These are phyloP conservation scores for Colletotrichum musae DNA, from an alignment of 2,329 filamentous ascomycete species.

Conservation along the genomic window DNA sequence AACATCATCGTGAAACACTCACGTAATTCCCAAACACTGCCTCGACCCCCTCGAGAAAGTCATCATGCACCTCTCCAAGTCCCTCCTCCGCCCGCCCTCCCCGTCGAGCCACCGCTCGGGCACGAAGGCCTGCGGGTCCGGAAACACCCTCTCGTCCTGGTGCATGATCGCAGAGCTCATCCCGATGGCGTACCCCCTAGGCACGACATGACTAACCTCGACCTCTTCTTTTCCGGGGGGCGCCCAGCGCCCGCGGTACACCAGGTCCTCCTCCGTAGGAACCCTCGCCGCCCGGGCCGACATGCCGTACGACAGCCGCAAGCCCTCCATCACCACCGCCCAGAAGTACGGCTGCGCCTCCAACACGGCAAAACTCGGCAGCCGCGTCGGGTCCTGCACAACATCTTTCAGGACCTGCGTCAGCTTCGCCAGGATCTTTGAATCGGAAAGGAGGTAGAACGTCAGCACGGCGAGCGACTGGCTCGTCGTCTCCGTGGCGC, in stretches of 20 bases:
- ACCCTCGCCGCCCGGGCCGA: conserved; percentile 35
- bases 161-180: conserved; percentile 42
- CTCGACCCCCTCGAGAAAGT: conserved; percentile 40
- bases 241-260: conserved; percentile 41
- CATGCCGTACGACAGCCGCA: conserved; percentile 43
- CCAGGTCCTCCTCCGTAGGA: conserved; percentile 42
- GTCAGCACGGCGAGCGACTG: conserved; percentile 44
- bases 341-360: conserved; percentile 56
- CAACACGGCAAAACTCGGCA: conserved; percentile 46
- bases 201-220: conserved; percentile 33
- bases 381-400: conserved; percentile 41
- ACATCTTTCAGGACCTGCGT: conserved; percentile 45
- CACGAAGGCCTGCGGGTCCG: conserved; percentile 34
- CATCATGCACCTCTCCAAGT: conserved; percentile 33
- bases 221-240: background rate
- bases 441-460: conserved; percentile 47
- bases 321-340: conserved; percentile 42
- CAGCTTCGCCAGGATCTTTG: conserved; percentile 41
- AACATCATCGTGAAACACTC: background rate
- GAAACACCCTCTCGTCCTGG: conserved; percentile 39
- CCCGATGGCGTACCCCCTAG: conserved; percentile 20
- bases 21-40: conserved; percentile 42
- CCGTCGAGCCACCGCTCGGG: conserved; percentile 44
- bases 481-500: conserved; percentile 54
- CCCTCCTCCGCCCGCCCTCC: conserved; percentile 19